These are phyloP conservation scores for Melastoma malabathricum DNA, from an alignment of 345 rosid genomes.

Conservation along the genomic window DNA sequence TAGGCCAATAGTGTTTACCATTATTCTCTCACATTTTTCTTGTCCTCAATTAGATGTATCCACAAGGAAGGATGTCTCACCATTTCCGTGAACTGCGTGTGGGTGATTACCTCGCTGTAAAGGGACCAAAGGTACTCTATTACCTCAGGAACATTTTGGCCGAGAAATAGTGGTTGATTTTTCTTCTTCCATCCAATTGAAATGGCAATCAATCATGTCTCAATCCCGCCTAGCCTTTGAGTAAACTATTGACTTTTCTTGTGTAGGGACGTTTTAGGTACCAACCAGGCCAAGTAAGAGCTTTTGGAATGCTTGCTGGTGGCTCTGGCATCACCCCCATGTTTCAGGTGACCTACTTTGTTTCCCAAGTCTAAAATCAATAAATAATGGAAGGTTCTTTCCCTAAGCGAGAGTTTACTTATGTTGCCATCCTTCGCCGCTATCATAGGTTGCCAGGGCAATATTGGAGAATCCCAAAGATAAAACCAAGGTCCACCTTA, in stretches of 20 bases:
- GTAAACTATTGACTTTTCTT: no score
- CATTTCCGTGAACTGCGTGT: conserved; percentile 91
- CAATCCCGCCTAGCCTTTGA: no score
- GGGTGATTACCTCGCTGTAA: conserved; percentile 75
- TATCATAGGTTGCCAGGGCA: conserved; percentile 41
- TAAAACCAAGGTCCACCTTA: conserved; percentile 65
- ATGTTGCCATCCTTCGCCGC: no score
- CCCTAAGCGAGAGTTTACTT: no score
- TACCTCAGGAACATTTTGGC: no score
- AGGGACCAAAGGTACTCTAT: conserved; percentile 84
- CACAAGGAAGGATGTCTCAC: conserved; percentile 99
- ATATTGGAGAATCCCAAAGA: conserved; percentile 84
- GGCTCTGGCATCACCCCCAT: conserved; percentile 99
- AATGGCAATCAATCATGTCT: no score
- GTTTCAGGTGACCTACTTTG: conserved; percentile 57
- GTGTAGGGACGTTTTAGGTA: conserved; percentile 85
- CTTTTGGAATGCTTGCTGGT: conserved; percentile 95
- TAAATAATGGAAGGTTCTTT: no score
- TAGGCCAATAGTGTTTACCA: no score
- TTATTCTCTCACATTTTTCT: conserved; percentile 1
- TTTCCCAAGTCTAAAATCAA: no score
- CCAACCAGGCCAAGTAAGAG: conserved; percentile 79
- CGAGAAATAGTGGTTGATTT: no score
- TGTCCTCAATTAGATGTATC: conserved; percentile 58
- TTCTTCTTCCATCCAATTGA: no score